Base-by-base conservation (phyloP, 2,329 filamentous ascomycete species). In the Colletotrichum eremochloae region DNA sequence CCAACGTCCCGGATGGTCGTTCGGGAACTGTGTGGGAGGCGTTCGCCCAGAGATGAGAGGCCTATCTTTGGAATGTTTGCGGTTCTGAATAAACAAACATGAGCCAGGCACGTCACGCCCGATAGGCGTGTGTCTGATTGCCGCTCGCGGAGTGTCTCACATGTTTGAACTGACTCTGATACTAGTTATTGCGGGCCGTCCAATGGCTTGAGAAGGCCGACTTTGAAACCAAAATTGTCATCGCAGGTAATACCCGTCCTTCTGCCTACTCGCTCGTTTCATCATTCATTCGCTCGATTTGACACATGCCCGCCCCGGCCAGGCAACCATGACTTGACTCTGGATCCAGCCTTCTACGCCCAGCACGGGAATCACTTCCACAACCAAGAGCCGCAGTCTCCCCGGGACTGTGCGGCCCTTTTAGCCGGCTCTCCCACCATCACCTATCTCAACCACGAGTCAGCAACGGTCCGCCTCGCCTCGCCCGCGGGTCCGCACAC, bases 311-410 rank as follows among this genome's bases (percentile, higher is more conserved):
- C 20, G 38, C 44, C n/a, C 36, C 31, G 63, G 2, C 24, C 72
- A 92, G 92, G 93, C 38, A 95, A 95, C 78, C 93, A 95, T 80
- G 93, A 95, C 77, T 84, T 93, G 62, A 92, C 91, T 0, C 86
- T 95, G 8, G 92, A 94, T 77, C 75, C 82, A n/a, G 78, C 83
- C 3, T 94, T 93, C 78, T 92, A 90, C 78, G 76, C 81, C 11
- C 79, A 87, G 52, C 84, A 90, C 75, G 86, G 87, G 0, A 76
- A 78, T 1, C 82, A 83, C 64, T 89, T 91, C 76, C 89, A 91
- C 77, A 90, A 89, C 76, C 86, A 89, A 63, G 77, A 78, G 4
- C 83, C 84, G 0, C 88, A 93, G 77, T 86, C 88, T 42, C 79
- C 86, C 0, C 78, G 81, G 9, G 83, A 84, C 42, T 93, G 91